Conservation (phyloP, 2,329 filamentous ascomycete genomes). For the Mariannaea sp. region DNA sequence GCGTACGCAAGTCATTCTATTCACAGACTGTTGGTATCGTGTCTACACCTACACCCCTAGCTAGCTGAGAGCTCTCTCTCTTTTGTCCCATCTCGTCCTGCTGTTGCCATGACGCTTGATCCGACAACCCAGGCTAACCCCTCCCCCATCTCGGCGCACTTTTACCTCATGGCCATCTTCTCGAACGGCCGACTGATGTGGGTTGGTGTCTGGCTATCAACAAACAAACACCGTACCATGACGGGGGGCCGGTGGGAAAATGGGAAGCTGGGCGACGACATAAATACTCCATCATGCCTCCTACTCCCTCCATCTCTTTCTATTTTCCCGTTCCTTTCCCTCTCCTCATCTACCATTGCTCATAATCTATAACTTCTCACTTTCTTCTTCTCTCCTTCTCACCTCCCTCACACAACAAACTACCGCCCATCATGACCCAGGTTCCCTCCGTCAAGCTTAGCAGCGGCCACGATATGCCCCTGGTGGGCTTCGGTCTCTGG, state of each 20-base stretch:
- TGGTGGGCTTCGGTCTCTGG: constrained; percentile 81
- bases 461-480: constrained; percentile 72
- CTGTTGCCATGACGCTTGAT: constrained; percentile 9
- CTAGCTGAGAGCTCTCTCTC: not conserved
- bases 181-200: constrained; percentile 13
- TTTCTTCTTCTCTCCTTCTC: constrained; percentile 1
- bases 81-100: not conserved
- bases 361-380: too few species aligned
- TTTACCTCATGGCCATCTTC: too few species aligned
- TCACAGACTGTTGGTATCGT: too few species aligned
- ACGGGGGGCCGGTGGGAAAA: constrained; percentile 20
- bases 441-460: constrained; percentile 62
- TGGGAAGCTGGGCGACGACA: constrained; percentile 3
- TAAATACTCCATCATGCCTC: constrained; percentile 22
- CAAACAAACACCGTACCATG: constrained; percentile 19
- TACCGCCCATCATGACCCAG: constrained; percentile 42
- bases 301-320: constrained; percentile 1
- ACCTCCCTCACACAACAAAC: constrained; percentile 14
- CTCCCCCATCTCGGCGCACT: too few species aligned
- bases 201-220: constrained; percentile 31
- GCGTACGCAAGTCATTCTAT: constrained; percentile 1
- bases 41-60: constrained; percentile 3
- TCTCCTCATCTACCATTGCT: constrained; percentile 7
- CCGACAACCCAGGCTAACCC: too few species aligned
- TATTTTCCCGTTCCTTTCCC: constrained; percentile 9